Percentiles rank a stretch among this genome's conserved stretches.
phyloP scores from a whole-genome alignment of 257 asterid species.

The Echites panduratus region DNA sequence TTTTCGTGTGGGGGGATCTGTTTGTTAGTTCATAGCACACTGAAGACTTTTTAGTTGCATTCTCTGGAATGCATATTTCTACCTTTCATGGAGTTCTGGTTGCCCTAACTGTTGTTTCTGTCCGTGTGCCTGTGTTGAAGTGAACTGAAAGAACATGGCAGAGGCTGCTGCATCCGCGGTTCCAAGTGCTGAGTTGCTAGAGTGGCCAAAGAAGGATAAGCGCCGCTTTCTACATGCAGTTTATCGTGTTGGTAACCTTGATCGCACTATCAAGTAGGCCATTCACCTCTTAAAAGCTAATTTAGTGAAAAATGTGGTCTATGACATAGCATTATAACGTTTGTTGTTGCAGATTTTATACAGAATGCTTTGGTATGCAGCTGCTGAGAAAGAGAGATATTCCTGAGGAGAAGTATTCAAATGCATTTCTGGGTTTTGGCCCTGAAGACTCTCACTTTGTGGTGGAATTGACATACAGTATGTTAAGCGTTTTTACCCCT shows the following conservation, averaged over 20 bases:
- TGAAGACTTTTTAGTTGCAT: background rate
- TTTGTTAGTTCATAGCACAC: background rate
- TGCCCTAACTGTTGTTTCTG: background rate
- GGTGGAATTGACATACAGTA: slow-evolving; percentile 92
- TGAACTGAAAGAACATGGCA: slow-evolving; percentile 45
- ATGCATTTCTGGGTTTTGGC: slow-evolving; percentile 99
- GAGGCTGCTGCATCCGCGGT: slow-evolving; percentile 45
- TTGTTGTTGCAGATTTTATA: slow-evolving; percentile 63
- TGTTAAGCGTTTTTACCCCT: slow-evolving; percentile 21
- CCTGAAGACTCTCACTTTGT: slow-evolving; percentile 88
- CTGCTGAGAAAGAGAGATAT: slow-evolving; percentile 83
- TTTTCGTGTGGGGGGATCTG: background rate
- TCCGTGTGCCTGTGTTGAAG: background rate
- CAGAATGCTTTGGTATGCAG: slow-evolving; percentile 93
- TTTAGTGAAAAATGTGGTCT: background rate
- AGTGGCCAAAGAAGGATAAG: slow-evolving; percentile 88
- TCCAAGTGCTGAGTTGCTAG: slow-evolving; percentile 66
- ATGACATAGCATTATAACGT: background rate
- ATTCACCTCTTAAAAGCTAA: background rate
- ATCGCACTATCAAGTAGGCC: slow-evolving; percentile 81
- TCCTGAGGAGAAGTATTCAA: slow-evolving; percentile 88
- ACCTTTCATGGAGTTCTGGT: background rate
- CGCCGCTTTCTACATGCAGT: slow-evolving; percentile 84
- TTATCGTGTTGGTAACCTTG: slow-evolving; percentile 96
- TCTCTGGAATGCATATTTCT: slow-evolving; percentile 1